Evolutionary conservation across 2,329 filamentous ascomycete species (phyloP).

Genomic region (Tolypocladium guangdongense): DNA sequence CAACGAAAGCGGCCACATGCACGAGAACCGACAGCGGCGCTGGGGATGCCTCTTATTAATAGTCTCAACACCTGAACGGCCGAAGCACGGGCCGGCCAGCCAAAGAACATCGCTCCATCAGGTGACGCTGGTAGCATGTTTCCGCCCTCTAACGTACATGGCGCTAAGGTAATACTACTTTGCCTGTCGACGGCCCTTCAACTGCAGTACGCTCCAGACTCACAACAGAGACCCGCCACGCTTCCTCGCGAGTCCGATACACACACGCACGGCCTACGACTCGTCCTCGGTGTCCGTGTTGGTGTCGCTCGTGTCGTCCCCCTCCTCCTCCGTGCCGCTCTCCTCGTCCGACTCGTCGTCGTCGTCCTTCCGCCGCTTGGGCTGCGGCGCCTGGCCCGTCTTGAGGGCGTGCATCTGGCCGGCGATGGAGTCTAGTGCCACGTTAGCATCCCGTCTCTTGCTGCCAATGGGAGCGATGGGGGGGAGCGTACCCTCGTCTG

Average conservation of each 20-base stretch:
- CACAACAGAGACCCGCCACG: not conserved
- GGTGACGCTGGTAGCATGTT: no score
- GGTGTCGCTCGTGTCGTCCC: slow-evolving; percentile 54
- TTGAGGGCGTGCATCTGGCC: slow-evolving; percentile 86
- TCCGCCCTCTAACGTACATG: no score
- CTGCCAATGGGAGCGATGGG: not conserved
- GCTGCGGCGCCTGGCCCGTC: slow-evolving; percentile 51
- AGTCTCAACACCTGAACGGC: no score
- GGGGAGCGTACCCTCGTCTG: slow-evolving; percentile 73
- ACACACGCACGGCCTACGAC: slow-evolving; percentile 22
- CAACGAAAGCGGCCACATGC: no score
- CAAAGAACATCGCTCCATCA: no score
- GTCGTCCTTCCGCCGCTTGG: slow-evolving; percentile 39
- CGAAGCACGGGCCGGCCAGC: no score
- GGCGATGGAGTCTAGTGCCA: slow-evolving; percentile 62
- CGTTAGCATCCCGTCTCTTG: slow-evolving; percentile 11
- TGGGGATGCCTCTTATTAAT: no score
- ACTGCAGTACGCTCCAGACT: not conserved
- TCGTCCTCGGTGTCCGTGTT: slow-evolving; percentile 59
- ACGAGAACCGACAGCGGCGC: no score
- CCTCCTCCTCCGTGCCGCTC: slow-evolving; percentile 64
- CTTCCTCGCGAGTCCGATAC: not conserved
- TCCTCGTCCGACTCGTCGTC: slow-evolving; percentile 63
- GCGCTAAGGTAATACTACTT: not conserved
- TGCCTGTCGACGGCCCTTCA: not conserved